These are phyloP conservation scores for Anthostomella pinea DNA, from an alignment of 2,329 filamentous ascomycete genomes.

Conservation along the genomic window DNA sequence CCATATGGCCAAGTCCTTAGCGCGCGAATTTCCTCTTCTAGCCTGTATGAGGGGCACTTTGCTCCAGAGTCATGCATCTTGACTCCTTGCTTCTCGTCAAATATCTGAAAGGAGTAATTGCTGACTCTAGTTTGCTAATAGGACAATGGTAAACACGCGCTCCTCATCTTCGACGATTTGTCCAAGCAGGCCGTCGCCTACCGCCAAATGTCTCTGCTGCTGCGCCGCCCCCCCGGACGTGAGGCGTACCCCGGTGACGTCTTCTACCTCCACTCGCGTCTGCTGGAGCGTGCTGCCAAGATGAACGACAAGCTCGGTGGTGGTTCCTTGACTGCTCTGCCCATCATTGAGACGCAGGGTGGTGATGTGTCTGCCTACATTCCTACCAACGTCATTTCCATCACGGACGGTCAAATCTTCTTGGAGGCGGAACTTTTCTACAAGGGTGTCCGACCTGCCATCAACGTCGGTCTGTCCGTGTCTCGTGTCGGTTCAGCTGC, in stretches of 20 bases:
- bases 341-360: conserved; percentile 99
- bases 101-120: too few relatives aligned
- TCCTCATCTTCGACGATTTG: conserved; percentile 92
- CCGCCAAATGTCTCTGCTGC: conserved; percentile 97
- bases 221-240: conserved; percentile 96
- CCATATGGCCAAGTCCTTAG: too few relatives aligned
- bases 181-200: conserved; percentile 98
- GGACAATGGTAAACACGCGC: conserved; percentile 84
- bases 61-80: too few relatives aligned
- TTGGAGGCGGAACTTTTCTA: conserved; percentile 99
- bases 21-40: too few relatives aligned
- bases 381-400: conserved; percentile 99
- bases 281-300: conserved; percentile 99
- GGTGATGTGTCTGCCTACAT: conserved; percentile 99
- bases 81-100: too few relatives aligned
- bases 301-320: conserved; percentile 94
- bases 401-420: conserved; percentile 99
- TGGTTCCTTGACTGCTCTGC: conserved; percentile 95
- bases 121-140: too few relatives aligned
- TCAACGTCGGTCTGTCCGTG: conserved; percentile 99
- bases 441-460: conserved; percentile 99
- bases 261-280: conserved; percentile 99
- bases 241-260: conserved; percentile 99
- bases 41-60: too few relatives aligned
- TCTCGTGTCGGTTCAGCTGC: conserved; percentile 99